Evolutionary conservation across 768 basidiomycete genomes (phyloP).

Genomic region (Steccherinum ochraceum): DNA sequence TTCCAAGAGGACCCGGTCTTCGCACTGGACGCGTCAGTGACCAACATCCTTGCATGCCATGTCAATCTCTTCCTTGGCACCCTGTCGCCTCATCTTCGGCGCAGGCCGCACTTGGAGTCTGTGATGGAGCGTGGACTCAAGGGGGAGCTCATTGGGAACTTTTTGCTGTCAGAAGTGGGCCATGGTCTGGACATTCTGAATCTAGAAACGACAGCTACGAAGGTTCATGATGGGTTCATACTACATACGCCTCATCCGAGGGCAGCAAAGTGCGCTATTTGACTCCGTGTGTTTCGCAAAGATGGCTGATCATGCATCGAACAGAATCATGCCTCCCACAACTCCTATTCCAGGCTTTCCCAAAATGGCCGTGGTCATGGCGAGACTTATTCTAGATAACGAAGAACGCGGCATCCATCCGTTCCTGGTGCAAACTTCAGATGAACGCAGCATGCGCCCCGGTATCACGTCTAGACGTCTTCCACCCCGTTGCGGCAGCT

Average conservation of each 20-base stretch:
- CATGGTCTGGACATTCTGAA: constrained; percentile 24
- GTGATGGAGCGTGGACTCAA: constrained; percentile 18
- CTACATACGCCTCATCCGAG: constrained; percentile 19
- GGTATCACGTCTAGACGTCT: constrained; percentile 12
- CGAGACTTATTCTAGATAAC: constrained; percentile 19
- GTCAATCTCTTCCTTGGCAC: constrained; percentile 33
- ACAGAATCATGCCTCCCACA: constrained; percentile 29
- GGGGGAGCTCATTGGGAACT: constrained; percentile 13
- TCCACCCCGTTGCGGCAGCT: constrained; percentile 24
- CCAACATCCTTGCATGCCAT: constrained; percentile 31
- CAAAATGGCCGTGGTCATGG: constrained; percentile 24
- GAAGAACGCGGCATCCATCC: constrained; percentile 24
- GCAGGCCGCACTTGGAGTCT: constrained; percentile 17
- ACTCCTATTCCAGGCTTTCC: constrained; percentile 17
- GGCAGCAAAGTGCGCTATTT: constrained; percentile 21
- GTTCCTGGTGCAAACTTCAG: constrained; percentile 24
- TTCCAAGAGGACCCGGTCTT: constrained; percentile 29
- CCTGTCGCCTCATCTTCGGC: constrained; percentile 20
- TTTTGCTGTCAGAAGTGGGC: constrained; percentile 23
- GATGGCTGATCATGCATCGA: background rate
- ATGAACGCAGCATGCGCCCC: constrained; percentile 20
- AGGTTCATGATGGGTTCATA: constrained; percentile 18
- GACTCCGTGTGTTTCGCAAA: too few species aligned
- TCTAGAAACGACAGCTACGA: constrained; percentile 21
- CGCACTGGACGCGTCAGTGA: constrained; percentile 24